Evolutionary conservation across 768 basidiomycete species (phyloP), one percentile per base, ranked within the genome.

Genomic region (Pleurotus platypus): DNA sequence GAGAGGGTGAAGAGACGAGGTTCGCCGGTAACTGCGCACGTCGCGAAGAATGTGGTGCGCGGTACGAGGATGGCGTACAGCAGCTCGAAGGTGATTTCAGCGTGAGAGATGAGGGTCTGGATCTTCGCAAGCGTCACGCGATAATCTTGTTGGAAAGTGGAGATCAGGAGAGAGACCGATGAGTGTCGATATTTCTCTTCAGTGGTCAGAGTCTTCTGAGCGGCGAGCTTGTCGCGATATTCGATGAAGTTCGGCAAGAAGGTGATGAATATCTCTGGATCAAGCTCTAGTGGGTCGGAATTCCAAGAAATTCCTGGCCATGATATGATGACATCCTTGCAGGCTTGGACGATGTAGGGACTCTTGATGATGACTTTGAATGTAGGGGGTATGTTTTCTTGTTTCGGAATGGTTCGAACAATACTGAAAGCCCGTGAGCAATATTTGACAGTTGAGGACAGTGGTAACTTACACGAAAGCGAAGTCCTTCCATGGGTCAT

Each of bases 301-400:
- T 81, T 79, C 84, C 85, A 87, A 6, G 84, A 85, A 22, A 85
- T 70, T 13, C 84, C 84, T 24, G 80, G 81, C 76, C 81, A 82
- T 4, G 76, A 72, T 55, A 78, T 72, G 57, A 87, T 79, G 16
- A 86, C 79, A 40, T 82, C 80, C 60, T 81, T 78, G 61, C 82
- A 83, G 1, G 80, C 80, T 60, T 81, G 78, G 20, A 81, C 67
- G 56, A 87, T 75, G 61, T 81, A 81, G 24, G 72, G 74, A 62
- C 83, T 85, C 71, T 85, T 84, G 67, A 87, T 66, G 47, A 84
- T 72, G 27, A 85, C 65, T 65, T 77, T 78, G 71, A 81, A 82
- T 2, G 71, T 77, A 0, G 79, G 75, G 15, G 79, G 74, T 6
- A 61, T 53, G 18, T 69, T 66, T 18, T 78, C 76, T 15, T 68